Conservation (phyloP, 73 alveolate genomes). For the Urostyla sp. region DNA sequence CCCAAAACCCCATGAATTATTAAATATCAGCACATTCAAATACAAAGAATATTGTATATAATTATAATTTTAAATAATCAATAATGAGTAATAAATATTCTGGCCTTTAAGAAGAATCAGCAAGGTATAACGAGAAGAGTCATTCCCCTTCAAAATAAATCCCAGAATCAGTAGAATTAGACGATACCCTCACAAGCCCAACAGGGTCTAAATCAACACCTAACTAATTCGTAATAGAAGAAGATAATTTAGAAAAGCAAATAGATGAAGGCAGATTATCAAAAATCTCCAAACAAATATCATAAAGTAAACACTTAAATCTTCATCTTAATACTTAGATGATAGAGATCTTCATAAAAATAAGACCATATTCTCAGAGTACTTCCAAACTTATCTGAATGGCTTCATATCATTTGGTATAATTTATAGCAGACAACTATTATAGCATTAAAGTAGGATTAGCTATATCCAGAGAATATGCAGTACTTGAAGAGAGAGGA, state of each 20-base stretch:
- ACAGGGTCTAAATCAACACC: too few relatives aligned
- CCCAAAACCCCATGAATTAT: conserved; percentile 5
- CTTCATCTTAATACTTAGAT: background rate
- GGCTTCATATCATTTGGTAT: conserved; percentile 24
- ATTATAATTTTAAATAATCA: too few relatives aligned
- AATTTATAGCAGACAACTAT: background rate
- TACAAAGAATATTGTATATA: background rate
- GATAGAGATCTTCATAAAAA: conserved; percentile 10
- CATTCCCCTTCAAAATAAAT: too few relatives aligned
- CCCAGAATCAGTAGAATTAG: too few relatives aligned
- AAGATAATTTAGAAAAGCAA: background rate
- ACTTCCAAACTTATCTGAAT: conserved; percentile 28
- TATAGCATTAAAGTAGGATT: conserved; percentile 30
- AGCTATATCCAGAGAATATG: conserved; percentile 3
- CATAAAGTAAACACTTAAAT: background rate
- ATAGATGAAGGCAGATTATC: background rate
- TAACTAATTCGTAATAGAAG: too few relatives aligned
- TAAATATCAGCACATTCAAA: background rate
- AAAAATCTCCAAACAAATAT: background rate
- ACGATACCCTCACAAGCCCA: too few relatives aligned
- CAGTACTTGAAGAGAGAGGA: conserved; percentile 6
- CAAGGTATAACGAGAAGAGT: too few relatives aligned
- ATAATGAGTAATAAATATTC: background rate
- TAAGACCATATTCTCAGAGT: background rate
- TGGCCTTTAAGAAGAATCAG: background rate